These are phyloP conservation scores for Cinchona pubescens DNA, from an alignment of 257 asterid genomes.

Conservation along the genomic window DNA sequence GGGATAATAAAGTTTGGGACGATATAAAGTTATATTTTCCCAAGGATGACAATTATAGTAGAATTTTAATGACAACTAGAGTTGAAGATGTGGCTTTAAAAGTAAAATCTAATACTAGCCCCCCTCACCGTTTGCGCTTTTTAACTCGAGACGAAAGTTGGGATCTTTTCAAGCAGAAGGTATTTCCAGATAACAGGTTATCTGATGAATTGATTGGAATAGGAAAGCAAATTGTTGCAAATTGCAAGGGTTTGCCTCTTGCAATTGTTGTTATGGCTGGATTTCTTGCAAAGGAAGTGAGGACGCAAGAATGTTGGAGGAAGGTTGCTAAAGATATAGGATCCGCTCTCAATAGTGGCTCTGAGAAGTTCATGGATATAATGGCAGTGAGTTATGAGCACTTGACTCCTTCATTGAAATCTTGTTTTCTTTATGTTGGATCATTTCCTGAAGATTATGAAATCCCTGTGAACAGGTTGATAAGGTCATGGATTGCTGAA, in stretches of 20 bases:
- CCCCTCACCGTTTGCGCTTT: neutral
- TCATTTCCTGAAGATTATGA: slow-evolving; percentile 1
- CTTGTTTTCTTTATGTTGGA: slow-evolving; percentile 1
- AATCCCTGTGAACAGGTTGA: slow-evolving; percentile 1
- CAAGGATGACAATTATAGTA: neutral
- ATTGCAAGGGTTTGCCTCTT: neutral
- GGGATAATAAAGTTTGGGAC: neutral
- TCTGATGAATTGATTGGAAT: neutral
- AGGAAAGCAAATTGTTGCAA: neutral
- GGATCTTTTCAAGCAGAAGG: neutral
- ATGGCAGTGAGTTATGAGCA: neutral
- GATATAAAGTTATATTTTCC: neutral
- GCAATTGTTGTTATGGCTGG: neutral
- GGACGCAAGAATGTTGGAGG: slow-evolving; percentile 1
- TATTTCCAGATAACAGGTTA: neutral
- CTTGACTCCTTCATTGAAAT: slow-evolving; percentile 6
- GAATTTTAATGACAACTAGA: neutral
- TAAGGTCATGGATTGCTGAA: slow-evolving; percentile 1
- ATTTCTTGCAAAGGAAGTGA: neutral
- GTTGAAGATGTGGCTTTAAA: neutral
- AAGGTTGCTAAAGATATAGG: neutral
- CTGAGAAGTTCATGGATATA: neutral
- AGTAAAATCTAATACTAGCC: neutral
- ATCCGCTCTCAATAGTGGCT: neutral
- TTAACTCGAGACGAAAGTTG: slow-evolving; percentile 1